phyloP scores from a whole-genome alignment of 2,329 filamentous ascomycete genomes.

The Ceratocystis albifundus region DNA sequence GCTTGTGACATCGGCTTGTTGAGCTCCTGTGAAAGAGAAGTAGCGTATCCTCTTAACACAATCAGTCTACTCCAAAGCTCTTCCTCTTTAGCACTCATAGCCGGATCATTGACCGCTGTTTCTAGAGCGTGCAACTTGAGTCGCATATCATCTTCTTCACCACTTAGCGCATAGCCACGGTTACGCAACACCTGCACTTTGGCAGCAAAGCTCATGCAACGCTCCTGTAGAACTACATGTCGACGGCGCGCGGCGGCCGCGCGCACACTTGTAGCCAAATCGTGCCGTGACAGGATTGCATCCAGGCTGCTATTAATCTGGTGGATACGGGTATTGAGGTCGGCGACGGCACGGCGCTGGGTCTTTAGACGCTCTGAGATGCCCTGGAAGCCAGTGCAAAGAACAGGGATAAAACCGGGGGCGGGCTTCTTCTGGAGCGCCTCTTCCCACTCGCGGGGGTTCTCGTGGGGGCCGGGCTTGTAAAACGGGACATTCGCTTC shows the following conservation, averaged over 20 bases:
- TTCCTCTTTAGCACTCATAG: constrained; percentile 62
- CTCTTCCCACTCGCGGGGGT: constrained; percentile 72
- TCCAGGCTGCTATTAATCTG: constrained; percentile 66
- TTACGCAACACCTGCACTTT: constrained; percentile 73
- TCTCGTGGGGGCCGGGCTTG: constrained; percentile 56
- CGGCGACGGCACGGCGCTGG: constrained; percentile 56
- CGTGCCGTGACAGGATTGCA: constrained; percentile 61
- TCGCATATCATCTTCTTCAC: constrained; percentile 66
- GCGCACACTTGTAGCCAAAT: constrained; percentile 63
- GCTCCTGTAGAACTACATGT: constrained; percentile 60
- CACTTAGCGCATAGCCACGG: constrained; percentile 66
- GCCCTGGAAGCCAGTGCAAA: constrained; percentile 61
- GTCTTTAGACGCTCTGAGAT: constrained; percentile 60
- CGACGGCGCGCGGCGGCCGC: constrained; percentile 60
- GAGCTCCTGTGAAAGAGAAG: constrained; percentile 60
- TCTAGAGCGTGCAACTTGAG: constrained; percentile 59
- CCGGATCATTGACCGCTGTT: constrained; percentile 59
- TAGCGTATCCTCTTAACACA: constrained; percentile 59
- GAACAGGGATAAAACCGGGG: constrained; percentile 62
- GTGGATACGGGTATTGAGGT: constrained; percentile 62
- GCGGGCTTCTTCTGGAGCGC: constrained; percentile 69
- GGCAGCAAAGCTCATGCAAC: constrained; percentile 62
- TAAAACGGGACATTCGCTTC: constrained; percentile 65
- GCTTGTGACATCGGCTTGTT: constrained; percentile 51
- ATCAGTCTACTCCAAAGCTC: constrained; percentile 79